These are phyloP conservation scores for Conidiobolus incongruus DNA, from an alignment of 371 early-diverging fungal genomes.

Conservation along the genomic window DNA sequence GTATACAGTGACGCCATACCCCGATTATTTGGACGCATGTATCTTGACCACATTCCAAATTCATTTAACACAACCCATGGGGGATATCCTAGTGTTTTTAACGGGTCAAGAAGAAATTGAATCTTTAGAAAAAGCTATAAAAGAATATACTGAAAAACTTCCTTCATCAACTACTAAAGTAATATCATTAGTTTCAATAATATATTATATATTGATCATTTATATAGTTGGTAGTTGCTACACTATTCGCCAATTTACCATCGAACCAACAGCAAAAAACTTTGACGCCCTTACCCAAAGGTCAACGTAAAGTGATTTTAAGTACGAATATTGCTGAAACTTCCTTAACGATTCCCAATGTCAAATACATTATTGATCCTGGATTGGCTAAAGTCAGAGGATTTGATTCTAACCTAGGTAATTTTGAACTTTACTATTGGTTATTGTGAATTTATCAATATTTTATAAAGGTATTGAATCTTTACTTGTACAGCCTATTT, in stretches of 20 bases:
- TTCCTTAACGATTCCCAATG: slow-evolving; percentile 63
- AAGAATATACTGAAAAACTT: too few species aligned
- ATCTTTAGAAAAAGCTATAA: too few species aligned
- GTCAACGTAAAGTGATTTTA: slow-evolving; percentile 59
- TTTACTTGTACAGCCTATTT: slow-evolving; percentile 28
- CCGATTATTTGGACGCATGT: slow-evolving; percentile 39
- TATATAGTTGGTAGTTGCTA: slow-evolving; percentile 24
- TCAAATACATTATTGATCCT: slow-evolving; percentile 64
- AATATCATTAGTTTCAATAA: too few species aligned
- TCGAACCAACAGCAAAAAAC: slow-evolving; percentile 35
- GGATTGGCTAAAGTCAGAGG: slow-evolving; percentile 53
- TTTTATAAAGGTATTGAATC: slow-evolving; percentile 35
- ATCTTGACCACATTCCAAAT: slow-evolving; percentile 76
- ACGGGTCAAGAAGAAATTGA: slow-evolving; percentile 75
- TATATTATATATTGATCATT: too few species aligned
- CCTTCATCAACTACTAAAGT: too few species aligned
- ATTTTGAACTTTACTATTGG: slow-evolving; percentile 15
- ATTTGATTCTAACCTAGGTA: background rate
- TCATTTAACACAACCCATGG: slow-evolving; percentile 68
- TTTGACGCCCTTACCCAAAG: slow-evolving; percentile 16
- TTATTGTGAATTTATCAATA: too few species aligned
- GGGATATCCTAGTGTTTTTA: slow-evolving; percentile 58
- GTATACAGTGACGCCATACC: slow-evolving; percentile 39
- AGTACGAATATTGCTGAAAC: slow-evolving; percentile 64
- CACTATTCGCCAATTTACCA: slow-evolving; percentile 55